A percentile compares a stretch with the other conserved stretches of the same genome.
Conservation (phyloP, 495 filamentous ascomycete species). For the Jackrogersella multiformis region DNA sequence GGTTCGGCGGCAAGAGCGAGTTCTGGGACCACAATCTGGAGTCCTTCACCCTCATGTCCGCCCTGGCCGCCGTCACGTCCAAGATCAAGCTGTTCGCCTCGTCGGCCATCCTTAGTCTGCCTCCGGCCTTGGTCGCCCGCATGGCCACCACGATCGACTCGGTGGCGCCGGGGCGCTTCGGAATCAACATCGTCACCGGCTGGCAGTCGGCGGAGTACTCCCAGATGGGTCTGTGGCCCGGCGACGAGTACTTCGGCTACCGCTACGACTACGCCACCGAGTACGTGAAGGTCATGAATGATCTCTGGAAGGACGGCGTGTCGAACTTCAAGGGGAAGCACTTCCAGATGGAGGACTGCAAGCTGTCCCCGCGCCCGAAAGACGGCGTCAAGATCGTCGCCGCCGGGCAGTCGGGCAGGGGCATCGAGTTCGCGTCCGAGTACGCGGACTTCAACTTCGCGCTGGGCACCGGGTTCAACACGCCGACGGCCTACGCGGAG, state of each 20-base stretch:
- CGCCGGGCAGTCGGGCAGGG: slow-evolving; percentile 40
- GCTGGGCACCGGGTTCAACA: slow-evolving; percentile 45
- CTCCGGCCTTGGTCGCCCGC: slow-evolving; percentile 42
- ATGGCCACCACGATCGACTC: slow-evolving; percentile 49
- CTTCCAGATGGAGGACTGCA: slow-evolving; percentile 50
- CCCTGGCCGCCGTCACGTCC: slow-evolving; percentile 55
- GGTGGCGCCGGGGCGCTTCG: slow-evolving; percentile 47
- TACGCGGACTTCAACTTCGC: slow-evolving; percentile 48
- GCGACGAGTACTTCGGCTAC: slow-evolving; percentile 49
- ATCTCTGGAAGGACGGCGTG: slow-evolving; percentile 46
- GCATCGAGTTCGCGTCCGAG: slow-evolving; percentile 46
- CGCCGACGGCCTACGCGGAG: slow-evolving; percentile 37
- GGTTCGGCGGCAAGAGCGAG: slow-evolving; percentile 47
- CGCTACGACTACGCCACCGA: slow-evolving; percentile 50
- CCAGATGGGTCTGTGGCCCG: slow-evolving; percentile 51
- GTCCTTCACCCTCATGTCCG: slow-evolving; percentile 60
- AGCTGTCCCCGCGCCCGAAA: slow-evolving; percentile 45
- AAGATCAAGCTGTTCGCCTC: slow-evolving; percentile 59
- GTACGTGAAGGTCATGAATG: slow-evolving; percentile 48
- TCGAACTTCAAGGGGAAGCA: slow-evolving; percentile 49
- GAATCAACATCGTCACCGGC: slow-evolving; percentile 48
- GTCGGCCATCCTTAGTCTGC: slow-evolving; percentile 44
- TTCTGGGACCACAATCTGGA: slow-evolving; percentile 50
- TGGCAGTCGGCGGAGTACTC: slow-evolving; percentile 49
- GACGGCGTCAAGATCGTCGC: slow-evolving; percentile 43